Base-by-base conservation (phyloP, 768 basidiomycete genomes). In the Cystofilobasidium ferigula region DNA sequence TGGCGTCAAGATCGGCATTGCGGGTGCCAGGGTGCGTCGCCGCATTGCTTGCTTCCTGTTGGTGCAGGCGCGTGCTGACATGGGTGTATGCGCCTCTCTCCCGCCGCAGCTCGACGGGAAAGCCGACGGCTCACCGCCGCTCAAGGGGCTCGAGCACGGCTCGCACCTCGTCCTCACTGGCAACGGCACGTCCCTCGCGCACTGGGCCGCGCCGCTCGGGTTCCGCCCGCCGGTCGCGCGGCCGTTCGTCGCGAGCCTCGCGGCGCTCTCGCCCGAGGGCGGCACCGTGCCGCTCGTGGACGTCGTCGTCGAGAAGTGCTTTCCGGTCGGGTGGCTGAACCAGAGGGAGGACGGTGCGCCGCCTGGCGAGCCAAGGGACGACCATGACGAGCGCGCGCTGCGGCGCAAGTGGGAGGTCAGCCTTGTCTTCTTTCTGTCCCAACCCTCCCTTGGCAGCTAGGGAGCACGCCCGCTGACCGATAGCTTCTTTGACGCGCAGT, bases 141-240 rank as follows among this genome's bases (percentile, higher is more conserved):
- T 98, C 30, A 87, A 92, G 68, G 88, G 87, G 1, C 86, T 87
- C 14, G 51, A 12, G 14, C 5, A 7, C 70, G 78, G 82, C 13
- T 34, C 59, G 66, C 84, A 81, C 8, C 80, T 99, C 24, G 73
- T 82, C 26, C 75, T 99, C 22, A 80, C 81, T 4, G 91, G 89
- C 3, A 99, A 99, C 74, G 88, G 88, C 0, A 85, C 89, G 1
- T 86, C 87, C 69, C 79, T 93, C 61, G 87, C 86, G 5, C 82
- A 85, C 0, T 99, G 95, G 95, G 83, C 95, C 72, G 79, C 85
- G 1, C 88, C 86, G 70, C 81, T 99, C 8, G 95, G 95, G 9
- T 89, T 89, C 72, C 82, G 82, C 66, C 77, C 71, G 28, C 36
- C 61, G 10, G 2, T 28, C 5, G 30, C 28, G 2, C 51, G 62